Base-by-base conservation (phyloP, 2,329 filamentous ascomycete species). In the Pseudodiploospora longispora region DNA sequence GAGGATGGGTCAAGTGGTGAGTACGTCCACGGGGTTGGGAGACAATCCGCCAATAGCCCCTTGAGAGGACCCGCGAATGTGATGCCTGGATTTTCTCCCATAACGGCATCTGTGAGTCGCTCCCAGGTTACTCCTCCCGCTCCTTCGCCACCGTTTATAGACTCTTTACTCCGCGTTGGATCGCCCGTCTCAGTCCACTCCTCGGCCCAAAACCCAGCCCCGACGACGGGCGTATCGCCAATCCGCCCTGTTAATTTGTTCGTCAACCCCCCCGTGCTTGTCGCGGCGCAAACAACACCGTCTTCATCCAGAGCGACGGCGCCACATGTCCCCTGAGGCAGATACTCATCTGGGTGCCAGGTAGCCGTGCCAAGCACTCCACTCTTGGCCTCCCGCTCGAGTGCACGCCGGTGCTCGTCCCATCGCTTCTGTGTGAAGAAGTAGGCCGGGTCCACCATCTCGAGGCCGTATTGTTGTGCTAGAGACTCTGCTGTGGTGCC, bases 121-220 rank as follows among this genome's bases (percentile, higher is more conserved):
- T 52, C 46, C 53, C 51, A 55, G 7, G 36, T 19, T 27, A 49
- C 41, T 29, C n/a, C 12, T 10, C 32, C 12, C 5, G 6, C 34
- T 29, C 5, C 8, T 2, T 69, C 64, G 3, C 34, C 35, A 10
- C 9, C 32, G 44, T 82, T 75, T 6, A 65, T 63, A 87, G 87
- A 95, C 53, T 89, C 78, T 59, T 94, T 88, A 0, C 88, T 87
- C 87, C 88, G 19, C 6, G 6, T 36, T 29, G 6, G 9, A 2
- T 69, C 64, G 3, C 34, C 35, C 10, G 6, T 31, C 44, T 82
- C 76, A 6, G 65, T 63, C 87, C 87, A 95, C 53, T 89, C 78
- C 59, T 94, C 89, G 0, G 89, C 87, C 87, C 88, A 95, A 62
- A 89, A 95, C 0, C 89, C 89, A 1, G 88, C 85, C 0, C 89